Evolutionary conservation across 179 eudicot species (phyloP).

Genomic region (Gypsophila paniculata): DNA sequence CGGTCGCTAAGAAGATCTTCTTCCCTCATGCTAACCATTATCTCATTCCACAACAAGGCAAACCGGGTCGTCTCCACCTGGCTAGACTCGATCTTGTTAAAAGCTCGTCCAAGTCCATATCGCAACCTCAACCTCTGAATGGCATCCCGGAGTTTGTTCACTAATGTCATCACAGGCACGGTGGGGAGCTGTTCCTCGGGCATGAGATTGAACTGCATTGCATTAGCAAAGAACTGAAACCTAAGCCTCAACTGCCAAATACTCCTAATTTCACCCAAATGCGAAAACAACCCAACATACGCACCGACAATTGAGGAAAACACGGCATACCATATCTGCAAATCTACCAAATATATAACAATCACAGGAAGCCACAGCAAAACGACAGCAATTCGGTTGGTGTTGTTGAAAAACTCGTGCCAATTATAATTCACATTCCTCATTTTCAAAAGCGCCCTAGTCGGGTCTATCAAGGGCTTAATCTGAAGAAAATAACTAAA

Average conservation of each 20-base stretch:
- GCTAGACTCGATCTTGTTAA: slow-evolving; percentile 73
- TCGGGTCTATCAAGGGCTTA: slow-evolving; percentile 72
- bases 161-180: slow-evolving; percentile 39
- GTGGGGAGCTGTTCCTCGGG: slow-evolving; percentile 49
- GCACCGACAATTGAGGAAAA: slow-evolving; percentile 66
- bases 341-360: slow-evolving; percentile 71
- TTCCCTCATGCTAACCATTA: slow-evolving; percentile 66
- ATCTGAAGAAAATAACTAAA: slow-evolving; percentile 89
- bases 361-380: slow-evolving; percentile 76
- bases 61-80: slow-evolving; percentile 80
- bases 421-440: slow-evolving; percentile 41
- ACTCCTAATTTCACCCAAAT: slow-evolving; percentile 88
- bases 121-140: slow-evolving; percentile 64
- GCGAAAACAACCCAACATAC: slow-evolving; percentile 66
- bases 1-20: slow-evolving; percentile 81
- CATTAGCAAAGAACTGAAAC: slow-evolving; percentile 93
- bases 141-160: slow-evolving; percentile 63
- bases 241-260: slow-evolving; percentile 76
- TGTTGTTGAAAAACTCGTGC: slow-evolving; percentile 74
- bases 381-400: slow-evolving; percentile 56
- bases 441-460: slow-evolving; percentile 50
- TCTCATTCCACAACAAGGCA: slow-evolving; percentile 91
- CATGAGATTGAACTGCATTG: slow-evolving; percentile 87
- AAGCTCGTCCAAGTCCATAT: slow-evolving; percentile 79
- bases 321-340: slow-evolving; percentile 85